Base-by-base conservation (phyloP, 176 grass and related monocot genomes). In the Ensete glaucum region DNA sequence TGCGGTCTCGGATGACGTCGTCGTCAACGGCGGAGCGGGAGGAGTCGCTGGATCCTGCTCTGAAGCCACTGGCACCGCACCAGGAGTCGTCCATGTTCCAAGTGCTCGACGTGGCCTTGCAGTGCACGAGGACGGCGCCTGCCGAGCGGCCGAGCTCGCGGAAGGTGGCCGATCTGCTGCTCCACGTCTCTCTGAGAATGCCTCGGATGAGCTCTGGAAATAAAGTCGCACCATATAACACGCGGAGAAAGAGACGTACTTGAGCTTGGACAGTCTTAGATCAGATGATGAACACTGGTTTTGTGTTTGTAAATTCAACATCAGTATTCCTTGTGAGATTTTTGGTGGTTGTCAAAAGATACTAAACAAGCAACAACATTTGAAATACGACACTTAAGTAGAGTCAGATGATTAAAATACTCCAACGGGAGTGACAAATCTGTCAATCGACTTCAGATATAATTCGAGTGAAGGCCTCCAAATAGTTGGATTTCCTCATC, bases 141-240 rank as follows among this genome's bases (percentile, higher is more conserved):
- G 0, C 84, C 26, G 95, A 99, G 78, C 73, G 95, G 78, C 95
- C 90, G 9, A 99, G 84, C 62, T 87, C 86, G 1, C 74, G 95
- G 67, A 88, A 91, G 84, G 88, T 94, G 27, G 87, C 90, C 9
- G 90, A 99, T 23, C 80, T 83, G 75, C 81, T 99, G 53, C 86
- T 91, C 25, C 88, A 99, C 77, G 62, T 89, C 43, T 89, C 83
- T 23, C 72, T 82, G 20, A 86, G 86, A 82, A 80, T 89, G 77
- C 88, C 87, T 16, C 71, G 85, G n/a, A 68, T 80, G 43, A 79
- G 29, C 9, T 81, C 77, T 53, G 74, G 73, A 63, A 85, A 72
- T 72, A 85, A 76, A 53, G 57, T 76, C 65, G 69, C 20, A 78
- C 14, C 1, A 23, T 20, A 14, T 6, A 43, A 43, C 34, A 43